These are phyloP conservation scores for Paecilomyces variotii DNA, from an alignment of 2,329 filamentous ascomycete species.

Conservation along the genomic window DNA sequence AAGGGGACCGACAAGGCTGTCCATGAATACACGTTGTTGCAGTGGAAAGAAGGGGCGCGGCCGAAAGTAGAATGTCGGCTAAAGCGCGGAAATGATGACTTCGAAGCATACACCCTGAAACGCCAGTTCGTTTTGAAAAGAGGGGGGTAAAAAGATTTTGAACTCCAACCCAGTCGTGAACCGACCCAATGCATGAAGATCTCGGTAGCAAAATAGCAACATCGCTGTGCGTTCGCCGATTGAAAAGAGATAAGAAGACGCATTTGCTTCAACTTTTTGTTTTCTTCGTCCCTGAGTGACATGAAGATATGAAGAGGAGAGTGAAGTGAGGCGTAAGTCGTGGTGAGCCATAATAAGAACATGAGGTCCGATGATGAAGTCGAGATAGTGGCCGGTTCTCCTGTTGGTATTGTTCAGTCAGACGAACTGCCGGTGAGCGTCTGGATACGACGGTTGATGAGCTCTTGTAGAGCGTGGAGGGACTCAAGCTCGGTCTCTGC, in stretches of 20 bases:
- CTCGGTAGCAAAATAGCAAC: background rate
- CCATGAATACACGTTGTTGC: background rate
- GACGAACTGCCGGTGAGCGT: conserved; percentile 9
- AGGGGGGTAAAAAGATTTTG: background rate
- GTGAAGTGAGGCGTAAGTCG: background rate
- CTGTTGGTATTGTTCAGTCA: background rate
- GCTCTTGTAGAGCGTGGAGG: conserved; percentile 20
- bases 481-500: conserved; percentile 21
- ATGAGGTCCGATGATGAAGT: background rate
- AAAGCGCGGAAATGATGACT: background rate
- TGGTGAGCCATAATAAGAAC: background rate
- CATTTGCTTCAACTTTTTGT: background rate
- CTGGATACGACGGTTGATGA: conserved; percentile 23
- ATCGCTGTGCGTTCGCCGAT: background rate
- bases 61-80: background rate
- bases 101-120: background rate
- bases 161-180: background rate
- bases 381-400: background rate
- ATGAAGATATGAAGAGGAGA: background rate
- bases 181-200: background rate
- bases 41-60: background rate
- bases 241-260: background rate
- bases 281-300: background rate
- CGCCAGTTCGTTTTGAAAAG: background rate
- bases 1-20: background rate